Evolutionary conservation across 805 yeast species (phyloP), one percentile per base, ranked within the genome.

Genomic region (Millerozyma miso): DNA sequence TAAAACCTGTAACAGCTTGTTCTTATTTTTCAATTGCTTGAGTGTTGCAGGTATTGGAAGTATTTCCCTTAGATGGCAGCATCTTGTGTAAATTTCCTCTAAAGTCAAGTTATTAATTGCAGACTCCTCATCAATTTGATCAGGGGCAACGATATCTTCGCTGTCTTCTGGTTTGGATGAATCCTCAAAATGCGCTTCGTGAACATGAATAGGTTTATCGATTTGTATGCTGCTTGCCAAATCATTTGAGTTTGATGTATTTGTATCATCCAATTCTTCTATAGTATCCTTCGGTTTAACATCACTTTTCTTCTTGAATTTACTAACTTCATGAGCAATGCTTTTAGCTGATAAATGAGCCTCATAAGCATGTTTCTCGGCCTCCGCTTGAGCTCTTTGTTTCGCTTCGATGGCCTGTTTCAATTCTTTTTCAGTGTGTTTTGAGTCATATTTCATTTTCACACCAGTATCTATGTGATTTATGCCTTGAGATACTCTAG

Each of bases 1-100:
- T 47, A 78, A 58, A 14, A 77, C 81, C 44, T 74, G 78, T 38
- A 78, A 60, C 1, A 82, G 83, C 45, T 67, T 64, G 0, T 73
- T 48, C 48, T 76, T 78, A 47, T 72, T 67, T 43, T 74, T 77
- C 46, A 78, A 62, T 54, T 78, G 83, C 46, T 75, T 77, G 45
- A 77, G 57, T 4, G 91, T 88, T 2, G 95, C 91, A 3, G 96
- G 91, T 39, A 90, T 90, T 1, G 98, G 97, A 47, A 90, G 62
- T 44, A 90, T 90, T 55, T 90, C 97, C 42, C 97, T 72, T 45
- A 90, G 68, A 61, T 90, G 97, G 59, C 97, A 90, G 61, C 97
- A 91, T 50, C 97, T 71, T 1, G 97, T 88, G 51, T 78, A 78
- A 13, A 78, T 58, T 12, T 69, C 59, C 43, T 78, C 83, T 38